phyloP scores from a whole-genome alignment of 1,284 basidiomycete genomes.

The Rhodotorula glutinis region DNA sequence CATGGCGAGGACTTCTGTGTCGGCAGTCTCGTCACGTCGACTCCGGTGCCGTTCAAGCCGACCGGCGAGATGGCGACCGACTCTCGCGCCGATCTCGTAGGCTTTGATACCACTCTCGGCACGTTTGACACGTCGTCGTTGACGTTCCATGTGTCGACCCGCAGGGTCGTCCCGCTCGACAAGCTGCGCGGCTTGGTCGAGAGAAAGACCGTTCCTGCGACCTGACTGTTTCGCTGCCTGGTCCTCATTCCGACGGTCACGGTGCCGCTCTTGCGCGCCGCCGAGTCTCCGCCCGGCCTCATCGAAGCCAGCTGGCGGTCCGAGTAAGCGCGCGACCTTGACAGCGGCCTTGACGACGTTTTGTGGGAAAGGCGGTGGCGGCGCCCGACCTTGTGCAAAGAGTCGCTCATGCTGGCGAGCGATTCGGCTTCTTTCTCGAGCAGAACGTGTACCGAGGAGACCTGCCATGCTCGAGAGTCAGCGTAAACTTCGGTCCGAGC shows the following conservation, averaged over 20 bases:
- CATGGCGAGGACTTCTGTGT: no score
- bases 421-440: neutral
- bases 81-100: slow-evolving; percentile 14
- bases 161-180: neutral
- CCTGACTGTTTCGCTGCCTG: no score
- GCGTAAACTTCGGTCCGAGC: neutral
- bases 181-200: slow-evolving; percentile 4
- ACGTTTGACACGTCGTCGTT: slow-evolving; percentile 16
- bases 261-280: neutral
- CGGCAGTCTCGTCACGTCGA: neutral
- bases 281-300: neutral
- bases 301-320: slow-evolving; percentile 30
- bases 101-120: slow-evolving; percentile 29
- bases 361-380: slow-evolving; percentile 29
- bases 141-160: neutral
- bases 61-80: slow-evolving; percentile 13
- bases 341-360: slow-evolving; percentile 8
- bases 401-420: slow-evolving; percentile 7
- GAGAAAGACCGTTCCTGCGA: neutral
- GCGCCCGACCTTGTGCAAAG: slow-evolving; percentile 22
- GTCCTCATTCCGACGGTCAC: neutral
- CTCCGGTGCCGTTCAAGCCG: slow-evolving; percentile 12
- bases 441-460: slow-evolving; percentile 17
- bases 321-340: slow-evolving; percentile 26
- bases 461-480: slow-evolving; percentile 5